phyloP scores from a whole-genome alignment of 371 early-diverging fungal genomes.

The Haplosporangium sp. region DNA sequence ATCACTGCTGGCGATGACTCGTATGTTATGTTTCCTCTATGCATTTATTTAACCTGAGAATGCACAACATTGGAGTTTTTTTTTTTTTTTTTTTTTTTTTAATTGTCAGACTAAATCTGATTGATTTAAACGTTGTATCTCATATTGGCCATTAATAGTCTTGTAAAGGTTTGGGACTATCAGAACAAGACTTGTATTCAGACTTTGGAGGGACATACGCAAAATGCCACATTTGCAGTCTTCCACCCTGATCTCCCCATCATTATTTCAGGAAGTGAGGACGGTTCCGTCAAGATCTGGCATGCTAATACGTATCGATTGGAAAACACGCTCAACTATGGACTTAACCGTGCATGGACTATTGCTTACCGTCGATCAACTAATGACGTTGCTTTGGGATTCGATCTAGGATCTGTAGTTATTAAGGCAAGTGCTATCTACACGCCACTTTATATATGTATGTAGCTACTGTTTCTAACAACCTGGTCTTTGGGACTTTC shows the following conservation, averaged over 20 bases:
- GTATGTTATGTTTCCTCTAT: background rate
- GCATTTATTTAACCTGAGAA: background rate
- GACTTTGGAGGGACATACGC: conserved; percentile 97
- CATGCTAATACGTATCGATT: conserved; percentile 96
- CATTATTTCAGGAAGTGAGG: conserved; percentile 97
- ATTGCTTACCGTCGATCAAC: conserved; percentile 86
- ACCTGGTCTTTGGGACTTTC: background rate
- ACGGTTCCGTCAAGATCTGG: conserved; percentile 97
- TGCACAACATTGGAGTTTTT: no score
- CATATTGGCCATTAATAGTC: background rate
- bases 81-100: no score
- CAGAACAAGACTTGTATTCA: conserved; percentile 98
- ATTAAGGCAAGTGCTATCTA: conserved; percentile 69
- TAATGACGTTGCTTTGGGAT: conserved; percentile 94
- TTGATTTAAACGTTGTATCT: background rate
- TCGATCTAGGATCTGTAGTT: conserved; percentile 95
- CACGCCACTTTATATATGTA: no score
- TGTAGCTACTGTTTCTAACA: no score
- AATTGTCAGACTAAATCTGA: no score
- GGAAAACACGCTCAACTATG: conserved; percentile 96
- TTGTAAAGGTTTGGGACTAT: conserved; percentile 99
- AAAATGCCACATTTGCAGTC: conserved; percentile 93
- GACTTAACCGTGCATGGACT: conserved; percentile 97
- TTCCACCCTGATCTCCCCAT: conserved; percentile 99
- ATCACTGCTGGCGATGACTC: conserved; percentile 94